A percentile compares a stretch with the other conserved stretches of the same genome.
phyloP scores from a whole-genome alignment of 2,329 filamentous ascomycete genomes.

The Aspergillus pseudoglaucus region DNA sequence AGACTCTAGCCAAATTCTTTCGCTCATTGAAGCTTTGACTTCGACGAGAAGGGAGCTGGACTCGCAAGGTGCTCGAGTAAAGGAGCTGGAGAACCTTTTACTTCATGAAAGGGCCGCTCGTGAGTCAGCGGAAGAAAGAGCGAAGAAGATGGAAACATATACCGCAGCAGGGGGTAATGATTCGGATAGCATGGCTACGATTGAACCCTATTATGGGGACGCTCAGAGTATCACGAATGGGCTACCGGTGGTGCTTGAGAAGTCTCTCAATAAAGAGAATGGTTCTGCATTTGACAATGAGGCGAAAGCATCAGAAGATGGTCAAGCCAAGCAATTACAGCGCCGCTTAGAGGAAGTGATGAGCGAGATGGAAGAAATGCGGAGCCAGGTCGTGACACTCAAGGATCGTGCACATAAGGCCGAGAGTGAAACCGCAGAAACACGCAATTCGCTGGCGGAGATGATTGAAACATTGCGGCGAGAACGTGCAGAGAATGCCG shows the following conservation, averaged over 20 bases:
- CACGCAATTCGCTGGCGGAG: slow-evolving; percentile 70
- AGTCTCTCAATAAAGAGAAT: slow-evolving; percentile 3
- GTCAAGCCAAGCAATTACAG: slow-evolving; percentile 50
- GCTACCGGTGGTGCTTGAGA: slow-evolving; percentile 9
- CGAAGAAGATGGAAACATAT: slow-evolving; percentile 62
- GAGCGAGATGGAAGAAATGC: slow-evolving; percentile 72
- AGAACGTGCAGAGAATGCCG: slow-evolving; percentile 52
- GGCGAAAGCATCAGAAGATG: slow-evolving; percentile 14
- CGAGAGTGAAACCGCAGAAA: slow-evolving; percentile 67
- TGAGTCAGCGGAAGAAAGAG: slow-evolving; percentile 75
- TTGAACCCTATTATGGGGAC: slow-evolving; percentile 36
- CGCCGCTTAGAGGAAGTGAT: slow-evolving; percentile 69
- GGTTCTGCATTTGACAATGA: slow-evolving; percentile 8
- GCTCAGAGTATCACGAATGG: slow-evolving; percentile 6
- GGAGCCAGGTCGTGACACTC: slow-evolving; percentile 71
- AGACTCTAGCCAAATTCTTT: slow-evolving; percentile 69
- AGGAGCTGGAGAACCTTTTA: slow-evolving; percentile 72
- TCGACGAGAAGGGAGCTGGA: slow-evolving; percentile 82
- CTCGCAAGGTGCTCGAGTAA: slow-evolving; percentile 70
- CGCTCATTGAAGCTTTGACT: slow-evolving; percentile 77
- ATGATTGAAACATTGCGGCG: slow-evolving; percentile 78
- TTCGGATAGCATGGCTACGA: slow-evolving; percentile 41
- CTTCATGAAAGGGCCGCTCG: slow-evolving; percentile 74
- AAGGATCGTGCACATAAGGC: slow-evolving; percentile 71
- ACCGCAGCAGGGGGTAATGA: slow-evolving; percentile 37